Evolutionary conservation across 2,329 filamentous ascomycete genomes (phyloP), one percentile per base, ranked within the genome.

Genomic region (Blastomyces emzantsi): DNA sequence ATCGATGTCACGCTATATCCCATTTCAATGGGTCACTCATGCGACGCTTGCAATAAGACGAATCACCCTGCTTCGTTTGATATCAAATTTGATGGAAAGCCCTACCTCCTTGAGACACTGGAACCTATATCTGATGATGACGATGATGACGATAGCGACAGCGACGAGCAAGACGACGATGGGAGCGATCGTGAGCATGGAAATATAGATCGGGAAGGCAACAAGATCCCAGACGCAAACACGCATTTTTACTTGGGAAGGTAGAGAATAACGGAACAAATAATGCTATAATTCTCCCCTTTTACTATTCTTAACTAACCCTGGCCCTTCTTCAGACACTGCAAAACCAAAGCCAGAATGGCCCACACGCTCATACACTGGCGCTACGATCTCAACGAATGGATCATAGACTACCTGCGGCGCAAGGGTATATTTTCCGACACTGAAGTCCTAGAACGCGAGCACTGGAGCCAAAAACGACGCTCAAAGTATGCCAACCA

Each of bases 341-440:
- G 86, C 77, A 83, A 82, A 70, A 75, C 77, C 41, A 88, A 87
- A 67, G 89, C 90, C 0, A 80, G 85, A 67, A 87, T 87, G 49
- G 87, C 88, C 0, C 90, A 93, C 70, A 82, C 82, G 0, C 80
- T 93, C 3, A 81, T 85, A 4, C 90, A 94, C 75, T 92, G 90
- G 90, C 87, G 87, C 63, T 84, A 83, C 65, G 83, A 86, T 56
- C 83, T 93, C n/a, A 87, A 89, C 70, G 82, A 87, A 67, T 89
- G 84, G 82, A 86, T 92, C 0, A 79, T 88, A 30, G 80, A 82
- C 36, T 84, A 83, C 62, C 82, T 94, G 0, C 74, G 80, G 30
- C 73, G 73, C 1, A 80, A 86, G 64, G 85, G 85, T 0, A 81
- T 87, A 66, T 79, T 88, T 66, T 78, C 77, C 0, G 76, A 85